Conservation (phyloP, 768 basidiomycete genomes). For the Psilocybe sp. region DNA sequence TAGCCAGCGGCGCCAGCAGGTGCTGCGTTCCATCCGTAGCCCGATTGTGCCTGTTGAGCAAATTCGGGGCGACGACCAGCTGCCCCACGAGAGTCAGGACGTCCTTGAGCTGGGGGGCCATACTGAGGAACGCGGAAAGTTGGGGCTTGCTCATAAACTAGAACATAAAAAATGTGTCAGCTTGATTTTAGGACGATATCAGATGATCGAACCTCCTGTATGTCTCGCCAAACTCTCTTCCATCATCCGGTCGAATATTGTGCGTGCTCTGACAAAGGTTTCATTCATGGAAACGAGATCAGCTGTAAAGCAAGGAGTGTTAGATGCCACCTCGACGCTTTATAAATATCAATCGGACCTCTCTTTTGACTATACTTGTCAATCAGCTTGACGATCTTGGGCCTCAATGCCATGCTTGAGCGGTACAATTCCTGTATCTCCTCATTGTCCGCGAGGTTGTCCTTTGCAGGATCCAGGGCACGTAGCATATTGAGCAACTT, state of each 20-base stretch:
- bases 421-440: conserved; percentile 94
- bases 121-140: conserved; percentile 21
- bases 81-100: conserved; percentile 21
- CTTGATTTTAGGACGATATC: conserved; percentile 3
- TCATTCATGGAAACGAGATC: conserved; percentile 95
- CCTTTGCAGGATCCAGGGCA: conserved; percentile 68
- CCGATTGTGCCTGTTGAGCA: conserved; percentile 24
- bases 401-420: conserved; percentile 82
- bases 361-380: conserved; percentile 97
- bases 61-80: conserved; percentile 29
- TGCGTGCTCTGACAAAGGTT: conserved; percentile 83
- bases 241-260: conserved; percentile 93
- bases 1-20: conserved; percentile 25
- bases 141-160: conserved; percentile 53
- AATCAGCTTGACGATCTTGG: conserved; percentile 94
- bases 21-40: conserved; percentile 51
- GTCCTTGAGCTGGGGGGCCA: conserved; percentile 11
- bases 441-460: conserved; percentile 87
- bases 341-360: conserved; percentile 26
- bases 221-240: conserved; percentile 83
- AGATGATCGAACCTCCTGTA: conserved; percentile 46
- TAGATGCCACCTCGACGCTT: not conserved
- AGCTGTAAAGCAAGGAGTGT: conserved; percentile 44
- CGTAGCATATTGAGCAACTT: conserved; percentile 73
- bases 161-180: conserved; percentile 1